Base-by-base conservation (phyloP, 352 stramenopile species). In the Globisporangium nagaii region DNA sequence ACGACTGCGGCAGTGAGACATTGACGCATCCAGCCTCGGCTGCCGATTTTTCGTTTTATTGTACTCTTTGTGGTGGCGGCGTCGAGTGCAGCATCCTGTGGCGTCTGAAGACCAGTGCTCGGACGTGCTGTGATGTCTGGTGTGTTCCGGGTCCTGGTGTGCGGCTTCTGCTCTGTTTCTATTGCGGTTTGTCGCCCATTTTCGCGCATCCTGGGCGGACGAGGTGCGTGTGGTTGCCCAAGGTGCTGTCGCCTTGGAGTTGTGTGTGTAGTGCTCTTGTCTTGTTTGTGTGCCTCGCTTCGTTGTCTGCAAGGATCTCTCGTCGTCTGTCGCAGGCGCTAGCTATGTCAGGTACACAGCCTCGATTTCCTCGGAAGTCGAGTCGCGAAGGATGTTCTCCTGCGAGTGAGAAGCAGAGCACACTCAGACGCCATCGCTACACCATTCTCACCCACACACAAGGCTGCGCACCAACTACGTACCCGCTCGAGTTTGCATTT, bases 401-500 rank as follows among this genome's bases (percentile, higher is more conserved):
- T 95, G 49, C 9, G 20, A 54, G 41, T 12, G 11, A 35, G 15
- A 50, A 45, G 8, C 17, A 51, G 34, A 46, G 5, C 17, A 17
- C 5, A 24, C 11, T 27, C 4, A 19, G 4, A 60, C 1, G 10
- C 7, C n/a, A 22, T 25, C 20, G 8, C 2, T 19, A 11, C 44
- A 39, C 8, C 10, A 24, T 24, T 9, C 20, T 45, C n/a, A 7
- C 12, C 13, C 31, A 12, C 50, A 10, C n/a, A 36, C 25, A 49
- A 24, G 41, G 61, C 49, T 1, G 69, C 69, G 19, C 45, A 88
- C 76, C n/a, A 43, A 61, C 49, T 1, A 71, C 69, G 19, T 47
- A 88, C 76, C n/a, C 84, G 60, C 61, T 95, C 73, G 17, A 95
- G 70, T 44, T 88, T 88, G 73, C 84, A 95, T 55, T 90, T 84